These are phyloP conservation scores for Lipomyces spencermartinsiae DNA, from an alignment of 805 yeast species.

Conservation along the genomic window DNA sequence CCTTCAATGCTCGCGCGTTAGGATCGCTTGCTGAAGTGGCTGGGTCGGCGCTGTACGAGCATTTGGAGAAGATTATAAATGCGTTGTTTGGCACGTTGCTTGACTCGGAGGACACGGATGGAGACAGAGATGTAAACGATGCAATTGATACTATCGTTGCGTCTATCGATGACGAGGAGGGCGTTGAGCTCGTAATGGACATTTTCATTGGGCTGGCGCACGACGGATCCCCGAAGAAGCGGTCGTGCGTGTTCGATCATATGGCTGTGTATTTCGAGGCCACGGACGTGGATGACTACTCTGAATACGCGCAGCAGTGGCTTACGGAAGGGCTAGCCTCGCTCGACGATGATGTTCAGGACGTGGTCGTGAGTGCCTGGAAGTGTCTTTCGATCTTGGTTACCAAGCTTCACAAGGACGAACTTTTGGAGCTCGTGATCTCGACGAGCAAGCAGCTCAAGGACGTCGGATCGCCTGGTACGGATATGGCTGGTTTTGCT, in stretches of 20 bases:
- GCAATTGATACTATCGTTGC: conserved; percentile 74
- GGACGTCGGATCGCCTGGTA: conserved; percentile 65
- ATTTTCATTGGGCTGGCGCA: conserved; percentile 78
- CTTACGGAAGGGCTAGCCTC: conserved; percentile 71
- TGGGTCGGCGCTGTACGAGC: conserved; percentile 76
- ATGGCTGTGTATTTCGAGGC: conserved; percentile 73
- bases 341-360: conserved; percentile 70
- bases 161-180: conserved; percentile 77
- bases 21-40: conserved; percentile 90
- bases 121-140: conserved; percentile 47
- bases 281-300: conserved; percentile 67
- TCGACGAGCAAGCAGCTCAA: conserved; percentile 80
- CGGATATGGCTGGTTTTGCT: conserved; percentile 73
- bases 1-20: conserved; percentile 84
- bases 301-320: conserved; percentile 72
- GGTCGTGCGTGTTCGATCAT: conserved; percentile 68
- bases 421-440: conserved; percentile 74
- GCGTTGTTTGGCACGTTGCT: conserved; percentile 65
- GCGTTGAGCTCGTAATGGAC: conserved; percentile 82
- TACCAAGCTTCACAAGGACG: conserved; percentile 74
- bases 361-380: conserved; percentile 69
- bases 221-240: conserved; percentile 70
- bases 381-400: conserved; percentile 70
- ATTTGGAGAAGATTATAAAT: conserved; percentile 75
- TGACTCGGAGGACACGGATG: conserved; percentile 48